Evolutionary conservation across 2,329 filamentous ascomycete species (phyloP), one percentile per base, ranked within the genome.

Genomic region (Didymosphaeria variabile): DNA sequence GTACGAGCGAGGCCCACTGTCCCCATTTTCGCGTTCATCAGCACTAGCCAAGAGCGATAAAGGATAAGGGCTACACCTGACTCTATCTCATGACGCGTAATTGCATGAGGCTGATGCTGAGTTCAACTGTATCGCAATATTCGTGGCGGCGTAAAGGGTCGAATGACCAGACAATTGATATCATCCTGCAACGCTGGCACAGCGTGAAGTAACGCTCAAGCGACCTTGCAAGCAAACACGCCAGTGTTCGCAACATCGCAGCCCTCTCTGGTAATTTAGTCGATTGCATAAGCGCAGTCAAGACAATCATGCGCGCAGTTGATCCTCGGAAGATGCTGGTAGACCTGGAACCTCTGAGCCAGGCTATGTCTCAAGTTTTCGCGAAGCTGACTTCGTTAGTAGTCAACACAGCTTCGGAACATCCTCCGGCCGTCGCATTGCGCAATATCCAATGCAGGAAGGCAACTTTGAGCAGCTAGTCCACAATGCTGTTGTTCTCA

Each of bases 341-440:
- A 40, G 15, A 17, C 17, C 10, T 1, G 10, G 36, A 17, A 12
- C 36, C 36, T 17, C 17, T 6, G 36, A 15, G 36, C 36, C 5
- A 40, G 15, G 36, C 36, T 84, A 84, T 1, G 73, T 74, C 1
- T 51, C 86, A 8, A 80, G 77, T 1, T 67, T 84, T 49, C 78
- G 81, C 66, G 83, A 86, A 64, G 81, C 84, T 58, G 79, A 85
- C 54, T 55, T 59, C n/a, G 65, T 65, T 56, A 61, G 60, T 36
- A 65, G 58, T 68, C 68, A 19, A 59, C 52, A 7, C 51, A 26
- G 32, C 57, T 69, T 19, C 69, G 64, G 53, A 58, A 70, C 23
- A 36, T 69, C 5, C 59, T 67, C 19, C 55, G 61, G 5, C 50
- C 64, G 29, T 66, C 63, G 15, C 65, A 67, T 49, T 70, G 42